Evolutionary conservation across 1,284 basidiomycete genomes (phyloP).

Genomic region (Cutaneotrichosporon mucoides): DNA sequence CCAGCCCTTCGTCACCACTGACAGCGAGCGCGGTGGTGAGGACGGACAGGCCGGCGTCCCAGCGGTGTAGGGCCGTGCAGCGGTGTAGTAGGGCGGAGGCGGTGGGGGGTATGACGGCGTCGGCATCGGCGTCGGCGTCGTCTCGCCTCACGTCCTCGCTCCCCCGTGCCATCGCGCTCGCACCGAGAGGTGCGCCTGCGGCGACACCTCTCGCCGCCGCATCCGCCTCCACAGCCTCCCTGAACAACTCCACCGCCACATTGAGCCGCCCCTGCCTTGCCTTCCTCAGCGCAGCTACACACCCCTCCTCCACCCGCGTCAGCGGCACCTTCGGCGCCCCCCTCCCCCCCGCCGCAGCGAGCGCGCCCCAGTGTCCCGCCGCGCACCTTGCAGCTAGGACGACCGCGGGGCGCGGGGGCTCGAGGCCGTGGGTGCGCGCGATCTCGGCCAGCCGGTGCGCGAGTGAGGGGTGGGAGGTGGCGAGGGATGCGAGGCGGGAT

Average conservation of each 20-base stretch:
- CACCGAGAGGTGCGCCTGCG: background rate
- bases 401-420: background rate
- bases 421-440: slow-evolving; percentile 1
- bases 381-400: slow-evolving; percentile 14
- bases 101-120: background rate
- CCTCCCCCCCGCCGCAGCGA: background rate
- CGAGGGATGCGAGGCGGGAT: background rate
- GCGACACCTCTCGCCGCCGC: slow-evolving; percentile 3
- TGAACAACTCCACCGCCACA: background rate
- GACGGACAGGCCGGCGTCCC: slow-evolving; percentile 5
- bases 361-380: slow-evolving; percentile 12
- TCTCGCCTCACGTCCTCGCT: background rate
- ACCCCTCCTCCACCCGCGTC: background rate
- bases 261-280: background rate
- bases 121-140: background rate
- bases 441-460: slow-evolving; percentile 12
- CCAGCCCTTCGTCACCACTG: background rate
- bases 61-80: background rate
- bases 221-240: background rate
- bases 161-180: background rate
- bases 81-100: slow-evolving; percentile 2
- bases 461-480: slow-evolving; percentile 4
- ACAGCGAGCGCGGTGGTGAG: background rate
- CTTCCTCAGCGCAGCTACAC: background rate
- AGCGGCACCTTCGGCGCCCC: background rate